Evolutionary conservation across 805 yeast species (phyloP), one percentile per base, ranked within the genome.

Genomic region (Starmerella roubikii): DNA sequence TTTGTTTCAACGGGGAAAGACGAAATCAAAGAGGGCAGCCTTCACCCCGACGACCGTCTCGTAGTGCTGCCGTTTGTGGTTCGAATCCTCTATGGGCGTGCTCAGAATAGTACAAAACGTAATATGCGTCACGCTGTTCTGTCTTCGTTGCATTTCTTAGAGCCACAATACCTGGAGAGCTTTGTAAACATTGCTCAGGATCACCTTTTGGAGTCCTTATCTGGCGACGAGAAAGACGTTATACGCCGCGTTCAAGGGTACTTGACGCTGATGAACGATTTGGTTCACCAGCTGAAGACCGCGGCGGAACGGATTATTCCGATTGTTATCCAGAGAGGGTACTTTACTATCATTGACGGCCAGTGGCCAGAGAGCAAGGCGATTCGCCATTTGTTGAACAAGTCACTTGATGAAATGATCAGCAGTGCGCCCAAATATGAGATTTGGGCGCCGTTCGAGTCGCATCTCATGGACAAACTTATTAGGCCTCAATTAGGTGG

Each of bases 11-110:
- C 31, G 5, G 40, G 44, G 9, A 48, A 68, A 17, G 73, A 68
- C 4, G 68, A 38, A 12, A 35, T 74, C 8, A 65, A 60, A 3
- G 60, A 59, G 15, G 50, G 43, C 9, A 57, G 67, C 2, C 66
- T 85, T 38, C 83, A 79, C 45, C 66, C 64, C 7, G 64, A 64
- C 3, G 96, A 91, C 54, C 61, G 68, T 13, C 62, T 56, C 2
- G 56, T 45, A 1, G 67, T 88, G 2, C 71, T 84, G 71, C 91
- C 93, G 1, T 52, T 81, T 23, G 68, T 85, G 3, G 54, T 85
- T 35, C 63, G 95, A 48, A 77, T 91, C 20, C 61, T 91, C 17
- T 88, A 78, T 58, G 97, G 97, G 8, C 69, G 93, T 41, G 83
- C 85, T 8, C 93, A 83, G 58, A 69, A 77, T 55, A 84, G 83